A percentile compares a stretch with the other conserved stretches of the same genome.
Evolutionary conservation across 2,329 filamentous ascomycete species (phyloP).

Genomic region (Diplodia corticola): DNA sequence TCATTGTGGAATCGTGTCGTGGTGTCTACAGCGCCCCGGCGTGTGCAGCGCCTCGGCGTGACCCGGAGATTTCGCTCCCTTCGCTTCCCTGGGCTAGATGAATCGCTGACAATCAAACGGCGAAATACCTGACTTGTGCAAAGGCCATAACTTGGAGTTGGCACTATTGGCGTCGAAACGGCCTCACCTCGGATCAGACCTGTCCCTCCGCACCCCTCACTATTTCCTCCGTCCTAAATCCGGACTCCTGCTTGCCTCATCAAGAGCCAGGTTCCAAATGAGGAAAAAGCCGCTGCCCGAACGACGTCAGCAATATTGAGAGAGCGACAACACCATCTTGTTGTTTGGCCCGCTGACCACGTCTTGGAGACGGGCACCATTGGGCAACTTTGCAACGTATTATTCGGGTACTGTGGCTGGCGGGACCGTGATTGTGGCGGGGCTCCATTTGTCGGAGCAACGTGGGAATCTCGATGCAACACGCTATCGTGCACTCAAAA

Average conservation of each 20-base stretch:
- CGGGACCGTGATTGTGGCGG: not conserved
- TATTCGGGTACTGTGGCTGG: not conserved
- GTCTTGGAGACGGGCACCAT: not conserved
- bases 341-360: not conserved
- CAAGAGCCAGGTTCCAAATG: not conserved
- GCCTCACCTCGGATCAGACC: not conserved
- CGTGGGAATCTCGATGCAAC: not conserved
- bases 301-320: too few species aligned
- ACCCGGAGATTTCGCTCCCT: not conserved
- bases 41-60: not conserved
- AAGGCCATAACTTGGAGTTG: not conserved
- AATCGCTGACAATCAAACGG: not conserved
- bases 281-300: too few species aligned
- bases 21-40: not conserved
- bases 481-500: not conserved
- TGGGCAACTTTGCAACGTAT: not conserved
- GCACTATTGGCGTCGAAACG: not conserved
- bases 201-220: not conserved
- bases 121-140: not conserved
- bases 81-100: not conserved
- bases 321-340: not conserved
- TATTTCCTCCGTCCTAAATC: not conserved
- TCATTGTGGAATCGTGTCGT: not conserved
- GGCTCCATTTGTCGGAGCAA: not conserved
- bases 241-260: not conserved